Evolutionary conservation across 2,329 filamentous ascomycete species (phyloP).

Genomic region (Exophiala sp.): DNA sequence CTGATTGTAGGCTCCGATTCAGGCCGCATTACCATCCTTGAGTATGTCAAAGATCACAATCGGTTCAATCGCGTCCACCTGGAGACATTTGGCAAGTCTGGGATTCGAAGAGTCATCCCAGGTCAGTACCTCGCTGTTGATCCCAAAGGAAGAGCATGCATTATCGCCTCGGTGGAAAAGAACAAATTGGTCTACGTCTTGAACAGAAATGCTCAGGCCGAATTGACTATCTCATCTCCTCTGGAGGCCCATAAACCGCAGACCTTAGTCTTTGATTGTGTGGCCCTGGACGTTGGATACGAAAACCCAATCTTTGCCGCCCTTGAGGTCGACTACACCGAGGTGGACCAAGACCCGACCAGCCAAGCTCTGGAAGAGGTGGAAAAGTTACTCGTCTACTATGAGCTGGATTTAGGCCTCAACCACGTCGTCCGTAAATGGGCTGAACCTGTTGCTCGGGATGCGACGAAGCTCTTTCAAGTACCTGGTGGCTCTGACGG

Average conservation of each 20-base stretch:
- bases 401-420: constrained; percentile 90
- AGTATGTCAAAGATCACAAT: constrained; percentile 82
- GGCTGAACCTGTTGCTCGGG: constrained; percentile 87
- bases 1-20: constrained; percentile 94
- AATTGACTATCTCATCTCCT: constrained; percentile 93
- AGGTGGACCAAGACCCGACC: constrained; percentile 83
- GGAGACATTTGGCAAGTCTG: constrained; percentile 97
- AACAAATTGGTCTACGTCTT: constrained; percentile 99
- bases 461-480: constrained; percentile 84
- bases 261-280: constrained; percentile 80
- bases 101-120: constrained; percentile 83
- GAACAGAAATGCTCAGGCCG: constrained; percentile 88
- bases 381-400: constrained; percentile 91
- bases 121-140: constrained; percentile 95
- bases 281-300: constrained; percentile 89
- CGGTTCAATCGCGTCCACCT: constrained; percentile 83
- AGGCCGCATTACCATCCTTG: constrained; percentile 86
- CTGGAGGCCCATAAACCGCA: constrained; percentile 92
- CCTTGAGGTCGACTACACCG: constrained; percentile 86
- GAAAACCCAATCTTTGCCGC: constrained; percentile 95
- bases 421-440: constrained; percentile 97
- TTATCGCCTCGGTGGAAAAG: constrained; percentile 93
- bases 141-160: constrained; percentile 88
- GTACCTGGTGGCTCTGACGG: constrained; percentile 91
- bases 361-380: constrained; percentile 73